Evolutionary conservation across 208 protist species (phyloP), one percentile per base, ranked within the genome.

Genomic region (Acanthamoeba healyi): DNA sequence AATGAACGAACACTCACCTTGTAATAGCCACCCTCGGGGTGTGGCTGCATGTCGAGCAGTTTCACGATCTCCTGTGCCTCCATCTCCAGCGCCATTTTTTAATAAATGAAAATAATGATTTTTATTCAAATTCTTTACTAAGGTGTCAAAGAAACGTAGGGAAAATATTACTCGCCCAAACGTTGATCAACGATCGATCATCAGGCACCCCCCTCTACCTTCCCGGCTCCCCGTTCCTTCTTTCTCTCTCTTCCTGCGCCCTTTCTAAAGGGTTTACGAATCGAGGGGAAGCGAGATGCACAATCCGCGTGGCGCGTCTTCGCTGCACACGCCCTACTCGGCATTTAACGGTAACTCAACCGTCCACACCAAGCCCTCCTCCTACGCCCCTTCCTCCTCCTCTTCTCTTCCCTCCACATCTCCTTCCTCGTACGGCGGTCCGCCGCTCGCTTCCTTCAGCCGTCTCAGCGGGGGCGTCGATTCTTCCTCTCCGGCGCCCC

Each of bases 1-100:
- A 61, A 5, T 2, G 22, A 44, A 84, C 42, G 9, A 3, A 17
- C 0, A 40, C 10, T 0, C 5, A 84, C 74, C 74, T 61, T 91
- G 84, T 91, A 91, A 38, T 70, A 91, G 34, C 84, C 84, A 4
- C 84, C 84, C 51, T 91, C 84, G 22, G 84, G 84, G 58, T 91
- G 84, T 7, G 84, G 84, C n/a, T 51, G 29, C 51, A 91, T 44
- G 29, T n/a, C 84, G 1, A 91, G 51, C 0, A 72, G 32, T 54
- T 91, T 29, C 4, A 91, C 58, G 6, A 91, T 63, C 51, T 91
- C 84, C 34, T 72, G 29, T 7, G 84, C 84, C 26, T 91, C 74
- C 74, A 84, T 84, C 24, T 84, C 19, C 1, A 29, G 49, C 15
- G 49, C 49, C 49, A 56, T 56, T 7, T 2, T 56, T 56, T 49